A percentile compares a stretch with the other conserved stretches of the same genome.
Evolutionary conservation across 305 asterid species (phyloP).

Genomic region (Plantago coronopus): DNA sequence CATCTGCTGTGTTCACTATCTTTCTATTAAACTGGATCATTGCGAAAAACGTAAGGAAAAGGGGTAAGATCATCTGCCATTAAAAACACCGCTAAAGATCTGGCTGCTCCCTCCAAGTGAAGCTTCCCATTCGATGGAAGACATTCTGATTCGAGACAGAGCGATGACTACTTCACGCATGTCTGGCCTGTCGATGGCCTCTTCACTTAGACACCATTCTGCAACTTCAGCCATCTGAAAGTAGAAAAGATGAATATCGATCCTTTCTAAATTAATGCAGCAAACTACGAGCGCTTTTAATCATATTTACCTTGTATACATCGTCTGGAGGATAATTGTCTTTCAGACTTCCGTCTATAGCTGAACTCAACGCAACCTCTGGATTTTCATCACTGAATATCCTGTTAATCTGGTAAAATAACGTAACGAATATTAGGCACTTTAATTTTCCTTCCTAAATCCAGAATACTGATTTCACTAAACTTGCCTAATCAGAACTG

Average conservation of each 20-base stretch:
- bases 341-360: slow-evolving; percentile 50
- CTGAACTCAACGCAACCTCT: slow-evolving; percentile 40
- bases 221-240: slow-evolving; percentile 73
- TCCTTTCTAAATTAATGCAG: background rate
- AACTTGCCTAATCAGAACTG: too few relatives aligned
- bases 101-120: slow-evolving; percentile 74
- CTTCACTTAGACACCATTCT: slow-evolving; percentile 68
- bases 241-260: background rate
- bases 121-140: slow-evolving; percentile 81
- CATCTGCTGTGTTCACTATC: background rate
- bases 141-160: slow-evolving; percentile 50
- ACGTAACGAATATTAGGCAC: slow-evolving; percentile 3
- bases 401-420: slow-evolving; percentile 38
- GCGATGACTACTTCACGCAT: slow-evolving; percentile 66
- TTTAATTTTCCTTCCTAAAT: background rate
- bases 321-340: slow-evolving; percentile 68
- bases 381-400: slow-evolving; percentile 55
- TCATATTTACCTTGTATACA: slow-evolving; percentile 49
- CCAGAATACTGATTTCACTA: background rate
- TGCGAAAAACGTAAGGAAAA: slow-evolving; percentile 1
- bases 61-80: slow-evolving; percentile 54
- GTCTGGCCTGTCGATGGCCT: slow-evolving; percentile 71
- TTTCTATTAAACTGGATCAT: background rate
- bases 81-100: slow-evolving; percentile 66
- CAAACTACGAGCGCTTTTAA: background rate